Base-by-base conservation (phyloP, 768 basidiomycete genomes). In the Coprinopsis cinerea region DNA sequence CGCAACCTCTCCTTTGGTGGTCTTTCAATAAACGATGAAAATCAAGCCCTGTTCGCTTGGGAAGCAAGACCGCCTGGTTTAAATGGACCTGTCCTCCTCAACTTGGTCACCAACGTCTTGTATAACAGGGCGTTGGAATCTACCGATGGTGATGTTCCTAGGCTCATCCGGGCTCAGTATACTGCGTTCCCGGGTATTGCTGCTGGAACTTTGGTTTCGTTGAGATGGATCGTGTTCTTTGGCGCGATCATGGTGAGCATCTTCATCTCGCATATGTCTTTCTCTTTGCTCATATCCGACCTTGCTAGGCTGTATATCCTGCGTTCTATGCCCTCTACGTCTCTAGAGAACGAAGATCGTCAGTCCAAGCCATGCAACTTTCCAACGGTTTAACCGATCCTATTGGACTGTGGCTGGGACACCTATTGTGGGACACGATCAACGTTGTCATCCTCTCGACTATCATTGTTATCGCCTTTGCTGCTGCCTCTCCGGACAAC, bases 321-420 rank as follows among this genome's bases (percentile, higher is more conserved):
- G 88, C 88, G 2, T 91, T 91, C 67, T 88, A 81, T 56, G 76
- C 85, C 9, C 62, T 91, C 13, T 91, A 91, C 61, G 85, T 88
- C 2, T 81, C 85, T 0, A 74, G 73, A 53, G 88, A 91, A 59
- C 77, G 85, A 9, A 74, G 79, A 1, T 78, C 82, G 0, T 79
- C 81, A 1, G 84, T 90, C 0, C 85, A 89, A 60, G 83, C 87
- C 2, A 91, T 90, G 84, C 88, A 90, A 58, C 68, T 85, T 28
- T 85, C 83, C 28, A 88, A 90, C 61, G 88, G 88, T 1, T 64
- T 89, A 23, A 73, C 81, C 1, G 72, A 88, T 57, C 81, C 85
- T 17, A 62, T 80, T 42, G 85, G 83, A 2, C 67, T 90, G 37
- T 88, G 87, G 85, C 67, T 91, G 2, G 88, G 88, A 2, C 88